Evolutionary conservation across 768 basidiomycete genomes (phyloP).

Genomic region (Suillus placidus): DNA sequence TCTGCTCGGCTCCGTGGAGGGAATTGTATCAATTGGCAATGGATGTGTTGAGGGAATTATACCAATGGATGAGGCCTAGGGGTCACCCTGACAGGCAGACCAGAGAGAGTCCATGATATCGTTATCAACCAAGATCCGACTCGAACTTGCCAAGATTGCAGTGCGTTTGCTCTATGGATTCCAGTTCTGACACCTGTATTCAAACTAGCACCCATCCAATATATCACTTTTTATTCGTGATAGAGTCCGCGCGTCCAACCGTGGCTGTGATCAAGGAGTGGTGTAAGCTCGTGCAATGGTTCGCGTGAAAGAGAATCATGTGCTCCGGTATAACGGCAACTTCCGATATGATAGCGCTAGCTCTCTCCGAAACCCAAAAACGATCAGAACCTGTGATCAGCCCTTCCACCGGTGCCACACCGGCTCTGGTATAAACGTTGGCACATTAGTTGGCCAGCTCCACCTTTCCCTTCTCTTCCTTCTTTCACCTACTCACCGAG

Average conservation of each 20-base stretch:
- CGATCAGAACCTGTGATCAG: slow-evolving; percentile 3
- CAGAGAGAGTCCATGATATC: neutral
- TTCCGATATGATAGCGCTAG: neutral
- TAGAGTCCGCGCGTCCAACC: too few species aligned
- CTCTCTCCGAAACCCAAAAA: neutral
- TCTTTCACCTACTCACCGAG: slow-evolving; percentile 2
- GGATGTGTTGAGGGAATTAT: neutral
- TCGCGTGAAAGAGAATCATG: neutral
- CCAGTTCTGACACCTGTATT: neutral
- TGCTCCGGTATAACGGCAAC: neutral
- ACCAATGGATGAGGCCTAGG: neutral
- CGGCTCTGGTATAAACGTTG: slow-evolving; percentile 10
- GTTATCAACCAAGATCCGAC: slow-evolving; percentile 3
- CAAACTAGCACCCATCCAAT: neutral
- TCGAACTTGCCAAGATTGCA: neutral
- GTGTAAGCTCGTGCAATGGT: neutral
- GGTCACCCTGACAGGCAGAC: neutral
- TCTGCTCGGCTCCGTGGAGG: neutral
- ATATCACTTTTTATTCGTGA: neutral
- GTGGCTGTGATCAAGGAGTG: neutral
- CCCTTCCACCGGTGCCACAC: slow-evolving; percentile 4
- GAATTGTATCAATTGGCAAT: slow-evolving; percentile 1
- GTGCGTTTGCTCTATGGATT: neutral
- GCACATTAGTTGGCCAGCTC: slow-evolving; percentile 12
- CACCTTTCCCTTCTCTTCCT: slow-evolving; percentile 12